A percentile compares a stretch with the other conserved stretches of the same genome.
Evolutionary conservation across 768 basidiomycete genomes (phyloP).

Genomic region (Boletellus emodensis): DNA sequence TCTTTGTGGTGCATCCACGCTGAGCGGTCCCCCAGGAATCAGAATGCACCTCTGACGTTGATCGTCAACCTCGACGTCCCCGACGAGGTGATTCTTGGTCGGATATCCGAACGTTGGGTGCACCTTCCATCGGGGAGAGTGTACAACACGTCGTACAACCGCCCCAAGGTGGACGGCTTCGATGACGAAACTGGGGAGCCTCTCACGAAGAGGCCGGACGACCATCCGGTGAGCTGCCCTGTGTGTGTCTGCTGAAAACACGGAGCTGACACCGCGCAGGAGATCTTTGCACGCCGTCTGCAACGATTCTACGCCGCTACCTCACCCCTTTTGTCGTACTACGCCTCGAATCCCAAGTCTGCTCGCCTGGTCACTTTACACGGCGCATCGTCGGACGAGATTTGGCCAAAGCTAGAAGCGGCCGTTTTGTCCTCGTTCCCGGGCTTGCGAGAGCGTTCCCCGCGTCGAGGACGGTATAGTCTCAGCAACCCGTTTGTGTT

Average conservation of each 20-base stretch:
- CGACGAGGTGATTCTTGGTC: constrained; percentile 76
- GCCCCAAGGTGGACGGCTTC: constrained; percentile 69
- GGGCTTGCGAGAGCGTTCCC: constrained; percentile 47
- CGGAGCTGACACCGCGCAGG: constrained; percentile 40
- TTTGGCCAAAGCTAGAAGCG: constrained; percentile 79
- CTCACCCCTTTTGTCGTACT: constrained; percentile 76
- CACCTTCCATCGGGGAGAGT: constrained; percentile 85
- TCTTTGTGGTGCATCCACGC: background rate
- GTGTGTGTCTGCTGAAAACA: background rate
- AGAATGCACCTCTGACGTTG: constrained; percentile 65
- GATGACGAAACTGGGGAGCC: constrained; percentile 89
- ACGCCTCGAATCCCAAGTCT: constrained; percentile 39
- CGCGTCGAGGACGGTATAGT: constrained; percentile 45
- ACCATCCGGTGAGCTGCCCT: constrained; percentile 70
- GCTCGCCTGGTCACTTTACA: constrained; percentile 53
- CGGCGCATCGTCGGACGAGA: constrained; percentile 81
- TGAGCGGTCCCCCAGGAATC: constrained; percentile 40
- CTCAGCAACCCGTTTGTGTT: constrained; percentile 51
- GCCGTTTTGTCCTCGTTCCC: constrained; percentile 59
- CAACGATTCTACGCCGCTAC: constrained; percentile 76
- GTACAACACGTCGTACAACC: constrained; percentile 88
- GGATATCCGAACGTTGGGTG: constrained; percentile 89
- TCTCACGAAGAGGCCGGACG: constrained; percentile 84
- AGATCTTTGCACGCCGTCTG: constrained; percentile 73
- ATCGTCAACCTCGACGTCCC: constrained; percentile 87